Evolutionary conservation across 805 yeast genomes (phyloP).

Genomic region (Candida nitratophila): DNA sequence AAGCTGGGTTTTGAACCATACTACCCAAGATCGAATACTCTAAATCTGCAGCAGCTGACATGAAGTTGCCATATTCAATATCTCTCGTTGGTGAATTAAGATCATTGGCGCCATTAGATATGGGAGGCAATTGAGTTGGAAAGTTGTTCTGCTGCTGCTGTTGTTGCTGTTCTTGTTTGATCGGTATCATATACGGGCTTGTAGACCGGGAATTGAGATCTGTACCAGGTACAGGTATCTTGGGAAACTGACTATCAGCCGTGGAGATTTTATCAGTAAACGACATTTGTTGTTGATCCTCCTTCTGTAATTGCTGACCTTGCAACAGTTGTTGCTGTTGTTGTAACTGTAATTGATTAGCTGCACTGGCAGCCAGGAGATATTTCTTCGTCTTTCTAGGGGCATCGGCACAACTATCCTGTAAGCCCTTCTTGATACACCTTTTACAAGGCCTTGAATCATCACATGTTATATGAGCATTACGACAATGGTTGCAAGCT

Average conservation of each 20-base stretch:
- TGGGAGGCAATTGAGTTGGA: background rate
- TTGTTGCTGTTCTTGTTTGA: background rate
- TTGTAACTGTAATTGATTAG: background rate
- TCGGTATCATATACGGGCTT: background rate
- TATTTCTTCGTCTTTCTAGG: conserved; percentile 84
- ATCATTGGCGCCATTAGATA: background rate
- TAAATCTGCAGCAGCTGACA: conserved; percentile 65
- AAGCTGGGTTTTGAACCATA: conserved; percentile 40
- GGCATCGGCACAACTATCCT: conserved; percentile 76
- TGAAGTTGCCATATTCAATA: conserved; percentile 28
- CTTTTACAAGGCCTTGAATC: conserved; percentile 55
- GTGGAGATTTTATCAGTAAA: too few relatives aligned
- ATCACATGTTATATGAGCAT: conserved; percentile 90
- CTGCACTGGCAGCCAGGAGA: conserved; percentile 49
- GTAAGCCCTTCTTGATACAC: conserved; percentile 65
- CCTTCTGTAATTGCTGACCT: too few relatives aligned
- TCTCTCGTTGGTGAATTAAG: background rate
- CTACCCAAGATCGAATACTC: conserved; percentile 66
- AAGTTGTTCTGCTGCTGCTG: background rate
- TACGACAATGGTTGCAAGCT: conserved; percentile 89
- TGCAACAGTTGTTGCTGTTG: background rate
- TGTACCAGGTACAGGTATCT: background rate
- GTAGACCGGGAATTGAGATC: background rate
- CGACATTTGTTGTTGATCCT: too few relatives aligned
- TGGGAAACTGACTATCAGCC: background rate